Base-by-base conservation (phyloP, 192 early-diverging fungal species). In the Cetraspora pellucida region DNA sequence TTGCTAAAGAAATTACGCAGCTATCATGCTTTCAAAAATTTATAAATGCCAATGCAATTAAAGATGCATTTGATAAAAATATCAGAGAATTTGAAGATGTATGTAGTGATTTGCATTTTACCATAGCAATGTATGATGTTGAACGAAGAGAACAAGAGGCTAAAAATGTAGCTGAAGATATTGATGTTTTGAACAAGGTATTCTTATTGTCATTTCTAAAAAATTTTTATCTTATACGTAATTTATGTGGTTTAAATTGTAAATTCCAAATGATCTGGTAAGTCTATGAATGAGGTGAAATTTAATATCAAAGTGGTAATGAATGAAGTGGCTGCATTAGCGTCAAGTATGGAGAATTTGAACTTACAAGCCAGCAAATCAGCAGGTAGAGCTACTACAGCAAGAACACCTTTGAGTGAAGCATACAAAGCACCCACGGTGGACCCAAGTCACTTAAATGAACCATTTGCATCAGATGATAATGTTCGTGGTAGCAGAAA, bases 31-130 rank as follows among this genome's bases (percentile, higher is more conserved):
- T 50, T 71, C 23, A 71, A 54, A 71, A 71, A 14, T 71, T 30
- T 71, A 25, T 54, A 50, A 54, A 71, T 44, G 47, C 23, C 28
- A 50, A 31, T 71, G 23, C 69, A 13, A 21, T 71, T 19, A 54
- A 71, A 54, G 28, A 17, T 14, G n/a, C 17, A 54, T 71, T 71
- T 19, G 30, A 47, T 14, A 49, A 52, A 30, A 17, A 44, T 17
- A 8, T 43, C 2, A 8, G 2, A 31, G 25, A 52, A 27, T 71
- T 50, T 49, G 69, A 71, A 9, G 9, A 9, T 28, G 50, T 31
- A 28, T 44, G 30, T n/a, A 71, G 25, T 25, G 28, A 54, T 49
- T 21, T 71, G 27, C 45, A 71, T 28, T 71, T 71, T 71, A 31
- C 69, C 19, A 10, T 71, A 17, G 69, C 69, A 13, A 23, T 71